A percentile compares a stretch with the other conserved stretches of the same genome.
Evolutionary conservation across 2,329 filamentous ascomycete species (phyloP).

Genomic region (Shiraia bambusicola): DNA sequence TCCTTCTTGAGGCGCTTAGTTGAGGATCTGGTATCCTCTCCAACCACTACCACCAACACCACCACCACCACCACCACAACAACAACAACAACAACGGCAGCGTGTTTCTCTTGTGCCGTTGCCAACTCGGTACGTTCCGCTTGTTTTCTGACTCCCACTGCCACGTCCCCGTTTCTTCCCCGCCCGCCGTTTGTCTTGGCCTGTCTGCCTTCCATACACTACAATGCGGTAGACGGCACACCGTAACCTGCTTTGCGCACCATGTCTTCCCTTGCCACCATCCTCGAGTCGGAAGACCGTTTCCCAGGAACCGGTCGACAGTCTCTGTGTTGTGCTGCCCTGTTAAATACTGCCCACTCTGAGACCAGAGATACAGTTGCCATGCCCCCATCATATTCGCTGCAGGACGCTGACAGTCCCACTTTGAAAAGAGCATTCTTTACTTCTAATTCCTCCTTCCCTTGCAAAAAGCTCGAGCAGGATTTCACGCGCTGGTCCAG

Average conservation of each 20-base stretch:
- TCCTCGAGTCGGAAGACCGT: constrained; percentile 6
- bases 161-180: constrained; percentile 8
- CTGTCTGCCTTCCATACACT: constrained; percentile 5
- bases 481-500: constrained; percentile 21
- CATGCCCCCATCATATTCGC: constrained; percentile 31
- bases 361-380: constrained; percentile 10
- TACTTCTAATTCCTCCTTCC: constrained; percentile 38
- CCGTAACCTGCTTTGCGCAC: constrained; percentile 2
- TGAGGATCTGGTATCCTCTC: constrained; percentile 49
- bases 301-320: constrained; percentile 4
- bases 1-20: constrained; percentile 44
- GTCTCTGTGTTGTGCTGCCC: constrained; percentile 5
- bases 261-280: constrained; percentile 11
- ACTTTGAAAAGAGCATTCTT: constrained; percentile 40
- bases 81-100: no score
- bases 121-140: constrained; percentile 37
- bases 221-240: constrained; percentile 5
- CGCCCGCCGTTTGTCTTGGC: constrained; percentile 4
- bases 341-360: constrained; percentile 8
- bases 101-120: constrained; percentile 23
- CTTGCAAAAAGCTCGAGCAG: constrained; percentile 31
- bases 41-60: constrained; percentile 38
- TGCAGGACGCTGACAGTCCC: constrained; percentile 39
- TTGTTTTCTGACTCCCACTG: constrained; percentile 18
- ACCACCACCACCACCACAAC: no score